Base-by-base conservation (phyloP, 129 eudicot genomes). In the Flaveria trinervia region DNA sequence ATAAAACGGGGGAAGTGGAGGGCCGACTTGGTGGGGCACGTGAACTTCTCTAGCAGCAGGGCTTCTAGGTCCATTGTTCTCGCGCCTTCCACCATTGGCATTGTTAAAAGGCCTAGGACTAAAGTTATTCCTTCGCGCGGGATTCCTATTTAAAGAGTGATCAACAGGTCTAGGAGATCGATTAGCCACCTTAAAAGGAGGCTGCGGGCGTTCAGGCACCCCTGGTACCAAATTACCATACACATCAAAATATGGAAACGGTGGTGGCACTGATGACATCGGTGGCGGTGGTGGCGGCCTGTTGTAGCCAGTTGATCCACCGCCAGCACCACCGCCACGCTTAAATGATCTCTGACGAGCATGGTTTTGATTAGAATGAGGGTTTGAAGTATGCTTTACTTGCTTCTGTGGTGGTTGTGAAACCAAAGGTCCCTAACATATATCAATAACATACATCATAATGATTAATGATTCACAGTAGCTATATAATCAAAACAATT, bases 31-130 rank as follows among this genome's bases (percentile, higher is more conserved):
- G 77, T 71, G 87, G 9, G 84, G 76, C 33, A 76, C 17, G 76
- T 73, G 89, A 65, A 76, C 81, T 74, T 83, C 92, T 67, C 89
- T 82, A 30, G 61, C 67, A 61, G 67, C 56, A 14, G 78, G 70
- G 60, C 57, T 67, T 36, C 88, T 84, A 52, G 88, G 77, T 44
- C 74, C 81, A 68, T 44, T 55, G 41, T 77, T 85, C 74, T 80
- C 90, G 48, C 86, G 85, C 72, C 90, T 79, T 46, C 93, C 91
- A 14, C 87, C 89, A 71, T 85, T 84, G 28, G 86, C 87, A 73
- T 88, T 91, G 64, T 74, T 80, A 48, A 85, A 2, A 33, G 45
- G 45, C 45, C 68, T 85, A 12, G 84, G 68, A 46, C 87, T 85
- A 66, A 73, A 85, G 82, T 79, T 83, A 70, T 84, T 86, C 88